Percentiles rank a stretch among this genome's conserved stretches.
Conservation (phyloP, 1,284 basidiomycete genomes). For the Boletellus dicymbophilus region DNA sequence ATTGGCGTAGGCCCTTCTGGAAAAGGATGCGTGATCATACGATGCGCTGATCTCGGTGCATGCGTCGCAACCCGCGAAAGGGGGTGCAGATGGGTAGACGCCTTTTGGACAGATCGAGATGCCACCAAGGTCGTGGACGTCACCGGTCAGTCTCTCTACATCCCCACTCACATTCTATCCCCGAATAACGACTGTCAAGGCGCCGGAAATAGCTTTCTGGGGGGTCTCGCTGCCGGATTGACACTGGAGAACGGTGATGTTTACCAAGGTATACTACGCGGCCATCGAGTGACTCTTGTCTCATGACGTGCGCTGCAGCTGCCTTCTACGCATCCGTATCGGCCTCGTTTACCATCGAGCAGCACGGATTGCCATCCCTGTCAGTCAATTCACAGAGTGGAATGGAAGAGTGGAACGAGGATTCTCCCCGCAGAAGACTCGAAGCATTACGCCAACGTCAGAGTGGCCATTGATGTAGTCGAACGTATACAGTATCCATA, state of each 20-base stretch:
- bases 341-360: slow-evolving; percentile 84
- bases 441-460: slow-evolving; percentile 43
- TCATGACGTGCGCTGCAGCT: slow-evolving; percentile 45
- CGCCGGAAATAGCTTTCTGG: slow-evolving; percentile 88
- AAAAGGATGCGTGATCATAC: slow-evolving; percentile 67
- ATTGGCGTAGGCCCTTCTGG: slow-evolving; percentile 54
- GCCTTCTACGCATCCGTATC: slow-evolving; percentile 74
- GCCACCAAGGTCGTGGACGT: slow-evolving; percentile 73
- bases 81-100: slow-evolving; percentile 69
- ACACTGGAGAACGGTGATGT: slow-evolving; percentile 57
- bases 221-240: slow-evolving; percentile 80
- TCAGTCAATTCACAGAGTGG: slow-evolving; percentile 31
- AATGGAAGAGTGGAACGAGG: slow-evolving; percentile 68
- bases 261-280: slow-evolving; percentile 64
- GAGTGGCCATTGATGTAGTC: slow-evolving; percentile 32
- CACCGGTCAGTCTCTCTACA: slow-evolving; percentile 56
- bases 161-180: neutral
- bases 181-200: slow-evolving; percentile 45
- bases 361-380: slow-evolving; percentile 68
- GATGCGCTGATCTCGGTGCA: slow-evolving; percentile 77
- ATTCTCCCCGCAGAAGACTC: slow-evolving; percentile 57
- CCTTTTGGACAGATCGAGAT: slow-evolving; percentile 64
- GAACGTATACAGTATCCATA: slow-evolving; percentile 26
- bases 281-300: slow-evolving; percentile 10
- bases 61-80: slow-evolving; percentile 54